Evolutionary conservation across 345 rosid species (phyloP).

Genomic region (Barbarea vulgaris): DNA sequence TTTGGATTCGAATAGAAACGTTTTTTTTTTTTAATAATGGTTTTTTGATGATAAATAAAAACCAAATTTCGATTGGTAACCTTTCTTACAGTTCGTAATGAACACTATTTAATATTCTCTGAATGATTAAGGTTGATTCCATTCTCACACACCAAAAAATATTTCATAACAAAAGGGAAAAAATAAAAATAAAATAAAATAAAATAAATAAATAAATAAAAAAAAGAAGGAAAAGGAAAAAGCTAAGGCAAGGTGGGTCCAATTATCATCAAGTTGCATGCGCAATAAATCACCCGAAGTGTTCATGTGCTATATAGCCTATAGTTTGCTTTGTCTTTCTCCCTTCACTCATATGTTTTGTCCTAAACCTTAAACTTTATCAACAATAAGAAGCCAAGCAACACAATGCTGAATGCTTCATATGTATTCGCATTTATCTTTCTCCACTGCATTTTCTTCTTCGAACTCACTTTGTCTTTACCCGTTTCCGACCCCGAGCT

Average conservation of each 20-base stretch:
- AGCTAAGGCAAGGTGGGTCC: constrained; percentile 35
- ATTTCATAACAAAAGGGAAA: not conserved
- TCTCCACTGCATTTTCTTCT: constrained; percentile 46
- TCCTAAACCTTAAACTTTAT: constrained; percentile 3
- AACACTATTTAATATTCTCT: not conserved
- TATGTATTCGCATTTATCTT: constrained; percentile 29
- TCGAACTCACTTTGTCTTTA: constrained; percentile 43
- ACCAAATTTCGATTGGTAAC: not conserved
- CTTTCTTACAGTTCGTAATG: not conserved
- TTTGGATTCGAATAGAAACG: not conserved
- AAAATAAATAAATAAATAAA: too few species aligned
- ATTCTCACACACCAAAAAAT: not conserved
- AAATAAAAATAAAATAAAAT: too few species aligned
- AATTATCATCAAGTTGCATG: constrained; percentile 34
- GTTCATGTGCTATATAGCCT: constrained; percentile 36
- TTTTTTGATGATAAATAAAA: not conserved
- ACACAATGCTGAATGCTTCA: constrained; percentile 6
- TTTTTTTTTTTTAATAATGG: not conserved
- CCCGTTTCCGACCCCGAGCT: constrained; percentile 60
- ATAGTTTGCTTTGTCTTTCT: constrained; percentile 29
- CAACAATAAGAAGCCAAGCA: not conserved
- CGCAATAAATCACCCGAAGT: constrained; percentile 31
- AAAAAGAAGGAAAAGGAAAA: too few species aligned
- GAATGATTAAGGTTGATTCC: not conserved
- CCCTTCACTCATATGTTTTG: constrained; percentile 36